Evolutionary conservation across 768 basidiomycete genomes (phyloP), one percentile per base, ranked within the genome.

Genomic region (Mrakia blollopis): DNA sequence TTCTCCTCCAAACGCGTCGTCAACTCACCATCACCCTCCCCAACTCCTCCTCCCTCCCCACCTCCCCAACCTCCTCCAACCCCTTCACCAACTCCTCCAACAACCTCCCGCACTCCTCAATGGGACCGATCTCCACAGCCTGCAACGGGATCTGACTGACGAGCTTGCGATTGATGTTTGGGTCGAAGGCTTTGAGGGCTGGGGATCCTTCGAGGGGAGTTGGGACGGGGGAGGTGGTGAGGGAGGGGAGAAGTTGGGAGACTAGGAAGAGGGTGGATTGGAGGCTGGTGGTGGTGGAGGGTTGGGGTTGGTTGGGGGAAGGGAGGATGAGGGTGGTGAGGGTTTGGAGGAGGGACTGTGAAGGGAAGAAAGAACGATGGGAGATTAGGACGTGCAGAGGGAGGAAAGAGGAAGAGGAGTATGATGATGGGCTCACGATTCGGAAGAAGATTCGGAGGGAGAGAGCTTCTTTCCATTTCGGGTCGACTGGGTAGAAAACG

Each of bases 131-230:
- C 1, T 76, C 41, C 16, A 81, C 72, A 3, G 78, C 68, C 14
- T 79, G 79, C 9, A 84, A 79, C 9, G 85, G 85, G 75, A 83
- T 82, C 44, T 80, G 80, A 32, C 81, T 81, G 0, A 82, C 80
- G 5, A 85, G 78, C 68, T 78, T 79, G 0, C 80, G 72, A 35
- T 79, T 74, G 35, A 81, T 78, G 8, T 70, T 39, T 0, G 80
- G 73, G 75, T 84, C 84, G 63, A 83, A 82, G 9, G 80, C 79
- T 11, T 50, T 37, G 14, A 47, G 63, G 3, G 79, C 80, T 13
- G 79, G 63, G 13, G 79, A 80, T 30, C 39, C 39, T 0, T 61
- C 79, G 8, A 30, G 32, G 10, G 76, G 8, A 54, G 35, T 16
- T 28, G 57, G 25, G 79, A 75, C 21, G 44, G 57, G 18, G 57